These are phyloP conservation scores for Serpula lacrymans DNA, from an alignment of 768 basidiomycete species.

Conservation along the genomic window DNA sequence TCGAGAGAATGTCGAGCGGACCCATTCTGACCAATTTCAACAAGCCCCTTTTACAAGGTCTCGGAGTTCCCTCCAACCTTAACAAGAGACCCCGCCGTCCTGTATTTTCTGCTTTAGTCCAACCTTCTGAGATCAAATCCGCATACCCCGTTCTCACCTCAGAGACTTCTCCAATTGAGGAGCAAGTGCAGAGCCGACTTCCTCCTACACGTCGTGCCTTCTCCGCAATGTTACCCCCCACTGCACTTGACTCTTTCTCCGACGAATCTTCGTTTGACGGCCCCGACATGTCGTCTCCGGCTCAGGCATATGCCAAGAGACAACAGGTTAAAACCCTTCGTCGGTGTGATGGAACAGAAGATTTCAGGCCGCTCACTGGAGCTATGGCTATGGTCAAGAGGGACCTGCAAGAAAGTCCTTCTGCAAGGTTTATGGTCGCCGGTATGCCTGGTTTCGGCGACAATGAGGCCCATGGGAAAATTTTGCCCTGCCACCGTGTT, in stretches of 20 bases:
- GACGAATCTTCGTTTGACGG: conserved; percentile 51
- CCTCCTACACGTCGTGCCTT: conserved; percentile 68
- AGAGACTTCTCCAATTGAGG: conserved; percentile 16
- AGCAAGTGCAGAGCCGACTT: conserved; percentile 31
- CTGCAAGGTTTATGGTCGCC: conserved; percentile 49
- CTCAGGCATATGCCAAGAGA: conserved; percentile 75
- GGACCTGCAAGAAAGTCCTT: conserved; percentile 53
- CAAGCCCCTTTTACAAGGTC: conserved; percentile 53
- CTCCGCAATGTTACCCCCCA: conserved; percentile 60
- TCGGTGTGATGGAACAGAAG: conserved; percentile 78
- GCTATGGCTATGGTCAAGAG: conserved; percentile 47
- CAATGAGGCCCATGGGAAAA: conserved; percentile 90
- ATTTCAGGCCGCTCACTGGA: conserved; percentile 72
- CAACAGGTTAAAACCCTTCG: conserved; percentile 76
- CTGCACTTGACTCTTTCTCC: conserved; percentile 47
- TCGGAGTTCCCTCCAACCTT: conserved; percentile 49
- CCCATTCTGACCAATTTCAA: conserved; percentile 35
- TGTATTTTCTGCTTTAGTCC: conserved; percentile 60
- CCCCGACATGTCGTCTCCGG: conserved; percentile 74
- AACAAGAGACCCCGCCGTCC: conserved; percentile 64
- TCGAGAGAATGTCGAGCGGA: conserved; percentile 38
- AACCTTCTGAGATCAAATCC: conserved; percentile 42
- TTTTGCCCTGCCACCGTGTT: conserved; percentile 90
- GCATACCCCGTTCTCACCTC: conserved; percentile 40
- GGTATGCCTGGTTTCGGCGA: conserved; percentile 88